These are phyloP conservation scores for Neurospora tetrasperma DNA, from an alignment of 495 filamentous ascomycete genomes.

Conservation along the genomic window DNA sequence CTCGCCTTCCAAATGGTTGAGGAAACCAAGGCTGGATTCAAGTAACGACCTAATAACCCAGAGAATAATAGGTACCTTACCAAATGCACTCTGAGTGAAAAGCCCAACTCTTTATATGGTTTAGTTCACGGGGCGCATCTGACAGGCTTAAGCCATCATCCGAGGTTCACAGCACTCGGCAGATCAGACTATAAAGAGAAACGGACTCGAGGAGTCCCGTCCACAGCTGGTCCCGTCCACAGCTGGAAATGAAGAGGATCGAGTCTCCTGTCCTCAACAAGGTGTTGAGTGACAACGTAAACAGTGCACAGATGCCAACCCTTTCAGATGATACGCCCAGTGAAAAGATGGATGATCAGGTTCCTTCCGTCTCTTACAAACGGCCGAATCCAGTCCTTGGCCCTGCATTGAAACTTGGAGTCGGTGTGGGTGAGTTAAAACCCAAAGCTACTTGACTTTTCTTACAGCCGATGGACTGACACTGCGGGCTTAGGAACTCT, in stretches of 20 bases:
- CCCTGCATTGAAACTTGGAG: slow-evolving; percentile 25
- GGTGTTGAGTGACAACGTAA: background rate
- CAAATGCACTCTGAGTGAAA: background rate
- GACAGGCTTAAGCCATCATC: background rate
- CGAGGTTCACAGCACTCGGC: background rate
- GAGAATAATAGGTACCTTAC: background rate
- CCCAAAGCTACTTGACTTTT: background rate
- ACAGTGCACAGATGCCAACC: background rate
- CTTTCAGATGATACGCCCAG: background rate
- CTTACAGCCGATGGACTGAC: background rate
- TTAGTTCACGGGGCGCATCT: background rate
- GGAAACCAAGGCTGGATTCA: background rate
- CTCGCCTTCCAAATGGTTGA: background rate
- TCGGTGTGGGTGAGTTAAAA: slow-evolving; percentile 14
- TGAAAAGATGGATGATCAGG: background rate
- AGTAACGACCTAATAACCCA: background rate
- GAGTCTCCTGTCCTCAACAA: background rate
- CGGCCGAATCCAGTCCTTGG: slow-evolving; percentile 10
- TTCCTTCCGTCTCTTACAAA: background rate
- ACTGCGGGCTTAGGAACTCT: slow-evolving; percentile 42
- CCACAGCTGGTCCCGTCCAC: background rate
- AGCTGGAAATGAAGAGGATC: background rate
- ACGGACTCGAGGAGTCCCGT: background rate
- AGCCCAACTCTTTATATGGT: background rate
- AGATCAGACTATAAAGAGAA: background rate